Conservation (phyloP, 257 asterid genomes). For the Nicotiana noctiflora region DNA sequence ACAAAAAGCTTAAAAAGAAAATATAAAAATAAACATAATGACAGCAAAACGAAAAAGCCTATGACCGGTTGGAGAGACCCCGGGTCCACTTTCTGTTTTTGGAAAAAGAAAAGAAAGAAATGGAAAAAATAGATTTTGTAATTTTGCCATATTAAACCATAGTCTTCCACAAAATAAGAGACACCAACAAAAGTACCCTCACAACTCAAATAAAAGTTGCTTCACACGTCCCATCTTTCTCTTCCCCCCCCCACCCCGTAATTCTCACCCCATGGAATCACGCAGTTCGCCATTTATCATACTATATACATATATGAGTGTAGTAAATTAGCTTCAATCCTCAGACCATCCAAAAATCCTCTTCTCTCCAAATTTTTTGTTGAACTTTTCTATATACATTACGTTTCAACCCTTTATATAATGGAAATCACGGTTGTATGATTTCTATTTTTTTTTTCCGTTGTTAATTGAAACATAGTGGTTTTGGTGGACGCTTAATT, state of each 20-base stretch:
- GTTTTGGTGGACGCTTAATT: neutral
- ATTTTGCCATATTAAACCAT: neutral
- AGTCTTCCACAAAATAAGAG: neutral
- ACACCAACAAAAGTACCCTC: neutral
- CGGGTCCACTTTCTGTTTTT: neutral
- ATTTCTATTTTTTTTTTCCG: neutral
- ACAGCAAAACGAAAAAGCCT: neutral
- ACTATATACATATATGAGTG: neutral
- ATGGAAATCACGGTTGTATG: neutral
- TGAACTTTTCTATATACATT: neutral
- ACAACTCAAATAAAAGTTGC: neutral
- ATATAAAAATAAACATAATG: neutral
- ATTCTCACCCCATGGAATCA: neutral
- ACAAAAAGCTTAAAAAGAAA: neutral
- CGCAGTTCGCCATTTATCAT: neutral
- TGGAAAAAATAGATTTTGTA: neutral
- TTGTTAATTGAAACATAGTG: neutral
- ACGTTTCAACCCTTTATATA: neutral
- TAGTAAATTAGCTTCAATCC: neutral
- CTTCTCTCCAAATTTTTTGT: neutral
- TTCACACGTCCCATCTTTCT: constrained; percentile 3
- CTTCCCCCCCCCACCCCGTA: neutral
- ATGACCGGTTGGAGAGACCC: neutral
- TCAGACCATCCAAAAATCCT: neutral
- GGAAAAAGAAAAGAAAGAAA: neutral